A percentile compares a stretch with the other conserved stretches of the same genome.
Evolutionary conservation across 306 rosid genomes (phyloP).

Genomic region (Boehmeria nivea): DNA sequence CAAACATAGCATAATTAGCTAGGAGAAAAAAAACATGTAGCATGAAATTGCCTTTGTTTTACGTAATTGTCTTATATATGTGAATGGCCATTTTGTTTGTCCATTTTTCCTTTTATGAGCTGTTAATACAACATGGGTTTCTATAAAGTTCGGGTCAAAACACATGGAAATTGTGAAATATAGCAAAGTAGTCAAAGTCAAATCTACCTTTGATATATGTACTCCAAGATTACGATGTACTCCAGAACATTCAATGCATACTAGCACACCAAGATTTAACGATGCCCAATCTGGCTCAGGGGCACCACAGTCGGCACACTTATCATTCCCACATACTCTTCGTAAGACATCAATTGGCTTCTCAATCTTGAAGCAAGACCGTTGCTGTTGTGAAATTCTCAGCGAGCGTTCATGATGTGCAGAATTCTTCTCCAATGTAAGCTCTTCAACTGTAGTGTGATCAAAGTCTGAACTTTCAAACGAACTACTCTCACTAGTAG

Average conservation of each 20-base stretch:
- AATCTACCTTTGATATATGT: conserved; percentile 88
- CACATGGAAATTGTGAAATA: conserved; percentile 6
- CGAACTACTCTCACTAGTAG: conserved; percentile 98
- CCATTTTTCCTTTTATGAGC: background rate
- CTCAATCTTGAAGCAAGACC: conserved; percentile 68
- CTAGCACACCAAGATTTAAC: conserved; percentile 96
- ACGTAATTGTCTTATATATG: too few species aligned
- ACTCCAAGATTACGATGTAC: conserved; percentile 99
- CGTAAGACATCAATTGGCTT: conserved; percentile 89
- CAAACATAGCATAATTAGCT: background rate
- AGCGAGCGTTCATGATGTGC: conserved; percentile 61
- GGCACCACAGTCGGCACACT: conserved; percentile 96
- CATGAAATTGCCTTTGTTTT: background rate
- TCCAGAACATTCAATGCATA: conserved; percentile 97
- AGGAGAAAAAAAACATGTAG: too few species aligned
- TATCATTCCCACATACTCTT: conserved; percentile 87
- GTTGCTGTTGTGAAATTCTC: conserved; percentile 71
- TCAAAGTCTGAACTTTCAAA: conserved; percentile 98
- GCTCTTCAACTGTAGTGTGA: conserved; percentile 73
- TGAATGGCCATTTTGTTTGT: background rate
- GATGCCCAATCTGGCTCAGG: conserved; percentile 99
- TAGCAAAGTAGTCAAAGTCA: background rate
- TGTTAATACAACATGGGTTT: background rate
- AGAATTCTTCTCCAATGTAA: conserved; percentile 60
- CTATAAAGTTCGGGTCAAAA: background rate